These are phyloP conservation scores for Pistacia vera DNA, from an alignment of 345 rosid genomes.

Conservation along the genomic window DNA sequence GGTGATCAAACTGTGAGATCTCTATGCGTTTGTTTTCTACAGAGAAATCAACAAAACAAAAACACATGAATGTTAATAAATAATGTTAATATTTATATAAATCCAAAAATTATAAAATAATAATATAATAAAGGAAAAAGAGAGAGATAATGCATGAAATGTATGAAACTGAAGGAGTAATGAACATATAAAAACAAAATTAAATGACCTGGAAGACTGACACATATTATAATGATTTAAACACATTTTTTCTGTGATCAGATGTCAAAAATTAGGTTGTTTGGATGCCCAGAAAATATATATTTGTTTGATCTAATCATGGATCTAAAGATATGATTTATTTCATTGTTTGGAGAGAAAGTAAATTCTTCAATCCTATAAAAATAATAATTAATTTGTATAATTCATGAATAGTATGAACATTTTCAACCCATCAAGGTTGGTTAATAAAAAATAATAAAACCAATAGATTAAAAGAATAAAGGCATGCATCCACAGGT, in stretches of 20 bases:
- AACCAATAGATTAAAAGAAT: too few relatives aligned
- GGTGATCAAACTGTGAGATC: not conserved
- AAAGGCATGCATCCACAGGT: too few relatives aligned
- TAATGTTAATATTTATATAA: not conserved
- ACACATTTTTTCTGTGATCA: constrained; percentile 5
- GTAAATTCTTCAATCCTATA: too few relatives aligned
- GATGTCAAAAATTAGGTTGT: not conserved
- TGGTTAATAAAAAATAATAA: too few relatives aligned
- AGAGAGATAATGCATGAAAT: constrained; percentile 10
- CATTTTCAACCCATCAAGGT: too few relatives aligned
- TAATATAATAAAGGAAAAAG: too few relatives aligned
- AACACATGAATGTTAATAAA: too few relatives aligned
- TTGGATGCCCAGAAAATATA: not conserved
- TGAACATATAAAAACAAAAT: not conserved
- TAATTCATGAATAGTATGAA: too few relatives aligned
- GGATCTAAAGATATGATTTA: not conserved
- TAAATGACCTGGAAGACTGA: constrained; percentile 2
- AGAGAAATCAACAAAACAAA: not conserved
- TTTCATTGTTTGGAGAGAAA: too few relatives aligned
- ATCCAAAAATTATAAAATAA: not conserved
- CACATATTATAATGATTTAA: not conserved
- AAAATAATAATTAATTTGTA: too few relatives aligned
- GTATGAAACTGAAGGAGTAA: not conserved
- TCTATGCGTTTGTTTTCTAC: not conserved
- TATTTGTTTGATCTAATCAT: not conserved